Evolutionary conservation across 139 green algal genomes (phyloP), one percentile per base, ranked within the genome.

Genomic region (Ettlia oleoabundans): DNA sequence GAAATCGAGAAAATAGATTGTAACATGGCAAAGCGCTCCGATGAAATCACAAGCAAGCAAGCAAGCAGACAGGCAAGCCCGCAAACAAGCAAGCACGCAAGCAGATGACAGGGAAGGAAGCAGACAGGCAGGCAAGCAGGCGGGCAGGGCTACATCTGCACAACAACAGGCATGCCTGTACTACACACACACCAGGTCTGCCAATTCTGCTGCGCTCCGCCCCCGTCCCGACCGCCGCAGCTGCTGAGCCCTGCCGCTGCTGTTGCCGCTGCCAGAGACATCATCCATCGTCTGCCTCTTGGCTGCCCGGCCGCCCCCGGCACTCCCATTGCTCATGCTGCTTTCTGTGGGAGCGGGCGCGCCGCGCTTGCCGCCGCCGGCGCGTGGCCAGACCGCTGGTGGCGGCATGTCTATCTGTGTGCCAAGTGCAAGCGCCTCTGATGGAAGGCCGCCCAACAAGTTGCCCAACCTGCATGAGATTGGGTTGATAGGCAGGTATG

Each of bases 321-420:
- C 71, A 32, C 71, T 78, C 47, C 51, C 71, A 21, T 52, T 47
- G 71, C 71, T 78, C 32, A 66, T 33, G 10, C 42, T 51, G 71
- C 71, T 78, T 13, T 78, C 71, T 1, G 47, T 51, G 0, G 71
- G 71, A 7, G 32, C 15, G 1, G 19, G 0, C 2, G 71, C 51
- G 51, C 51, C 32, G 33, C 71, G 71, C 51, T 77, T 77, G 70
- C n/a, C 19, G 70, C 1, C 42, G 24, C 19, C 71, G 22, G n/a
- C 43, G 4, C 71, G 47, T 21, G 13, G 7, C 32, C 47, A 22
- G 9, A 22, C 51, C 4, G 71, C 32, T 1, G 71, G 71, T 32
- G 71, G 71, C 15, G 55, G 33, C 0, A 47, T 33, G 19, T 78
- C 71, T 32, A 78, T 32, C 51, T 78, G 71, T 19, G 71, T 65